Conservation (phyloP, 2,329 filamentous ascomycete species). For the Teratosphaeria zuluensis region DNA sequence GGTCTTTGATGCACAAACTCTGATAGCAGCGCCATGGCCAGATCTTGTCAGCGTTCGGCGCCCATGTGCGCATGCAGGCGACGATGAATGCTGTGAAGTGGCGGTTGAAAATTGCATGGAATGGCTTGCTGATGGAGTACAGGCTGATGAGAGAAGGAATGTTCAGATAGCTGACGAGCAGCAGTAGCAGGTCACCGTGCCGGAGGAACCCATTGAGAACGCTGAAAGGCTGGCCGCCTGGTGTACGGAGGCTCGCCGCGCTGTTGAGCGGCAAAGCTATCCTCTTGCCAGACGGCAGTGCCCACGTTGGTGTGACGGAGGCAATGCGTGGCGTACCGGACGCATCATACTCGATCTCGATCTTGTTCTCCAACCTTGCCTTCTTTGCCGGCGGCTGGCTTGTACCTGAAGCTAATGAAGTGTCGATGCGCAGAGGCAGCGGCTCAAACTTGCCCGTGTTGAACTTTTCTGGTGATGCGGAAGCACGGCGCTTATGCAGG, state of each 20-base stretch:
- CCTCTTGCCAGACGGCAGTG: slow-evolving; percentile 4
- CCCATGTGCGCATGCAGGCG: slow-evolving; percentile 44
- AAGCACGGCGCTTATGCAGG: slow-evolving; percentile 17
- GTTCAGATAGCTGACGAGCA: slow-evolving; percentile 46
- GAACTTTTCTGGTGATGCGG: slow-evolving; percentile 20
- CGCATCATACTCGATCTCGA: slow-evolving; percentile 16
- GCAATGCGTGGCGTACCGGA: slow-evolving; percentile 12
- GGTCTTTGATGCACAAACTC: slow-evolving; percentile 50
- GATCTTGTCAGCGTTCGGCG: slow-evolving; percentile 45
- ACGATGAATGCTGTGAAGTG: slow-evolving; percentile 51
- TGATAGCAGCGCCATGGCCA: slow-evolving; percentile 55
- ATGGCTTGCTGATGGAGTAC: slow-evolving; percentile 54
- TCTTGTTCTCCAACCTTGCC: slow-evolving; percentile 9
- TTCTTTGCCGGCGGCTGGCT: slow-evolving; percentile 9
- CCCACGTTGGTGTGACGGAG: slow-evolving; percentile 4
- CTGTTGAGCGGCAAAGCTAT: slow-evolving; percentile 1
- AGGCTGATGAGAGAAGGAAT: slow-evolving; percentile 51
- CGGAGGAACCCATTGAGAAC: slow-evolving; percentile 25
- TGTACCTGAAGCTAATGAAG: neutral
- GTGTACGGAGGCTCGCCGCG: neutral
- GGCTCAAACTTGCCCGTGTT: slow-evolving; percentile 16
- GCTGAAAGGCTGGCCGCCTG: slow-evolving; percentile 17
- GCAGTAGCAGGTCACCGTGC: slow-evolving; percentile 43
- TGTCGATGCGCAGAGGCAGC: slow-evolving; percentile 11
- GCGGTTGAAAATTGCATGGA: slow-evolving; percentile 51